phyloP scores from a whole-genome alignment of 495 filamentous ascomycete species.

The Lindgomyces ingoldianus region DNA sequence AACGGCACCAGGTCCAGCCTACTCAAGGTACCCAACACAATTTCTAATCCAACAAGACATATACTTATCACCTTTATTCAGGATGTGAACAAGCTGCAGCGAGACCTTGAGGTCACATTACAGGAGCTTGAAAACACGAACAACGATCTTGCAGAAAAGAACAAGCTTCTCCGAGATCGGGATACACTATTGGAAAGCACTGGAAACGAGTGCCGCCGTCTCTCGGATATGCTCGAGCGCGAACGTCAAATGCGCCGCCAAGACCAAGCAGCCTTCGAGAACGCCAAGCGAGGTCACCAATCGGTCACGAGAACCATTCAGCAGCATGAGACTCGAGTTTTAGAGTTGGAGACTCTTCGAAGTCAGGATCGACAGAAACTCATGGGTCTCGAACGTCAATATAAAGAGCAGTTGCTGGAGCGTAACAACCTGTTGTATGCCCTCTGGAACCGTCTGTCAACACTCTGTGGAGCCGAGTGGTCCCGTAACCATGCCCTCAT shows the following conservation, averaged over 20 bases:
- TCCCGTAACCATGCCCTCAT: slow-evolving; percentile 84
- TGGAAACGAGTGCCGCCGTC: slow-evolving; percentile 78
- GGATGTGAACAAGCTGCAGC: slow-evolving; percentile 84
- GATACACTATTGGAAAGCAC: slow-evolving; percentile 87
- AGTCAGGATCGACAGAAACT: slow-evolving; percentile 74
- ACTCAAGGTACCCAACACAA: slow-evolving; percentile 59
- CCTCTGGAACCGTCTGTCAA: slow-evolving; percentile 83
- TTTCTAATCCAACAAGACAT: slow-evolving; percentile 23
- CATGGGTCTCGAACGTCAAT: slow-evolving; percentile 69
- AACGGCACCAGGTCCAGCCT: slow-evolving; percentile 85
- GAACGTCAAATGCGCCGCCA: slow-evolving; percentile 81
- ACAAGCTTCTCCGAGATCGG: slow-evolving; percentile 84
- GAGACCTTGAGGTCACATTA: slow-evolving; percentile 78
- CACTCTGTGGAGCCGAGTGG: slow-evolving; percentile 90
- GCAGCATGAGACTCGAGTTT: slow-evolving; percentile 77
- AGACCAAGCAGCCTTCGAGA: slow-evolving; percentile 83
- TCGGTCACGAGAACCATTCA: slow-evolving; percentile 78
- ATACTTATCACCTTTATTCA: slow-evolving; percentile 46
- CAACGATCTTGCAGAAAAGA: slow-evolving; percentile 77
- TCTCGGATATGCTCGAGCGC: slow-evolving; percentile 86
- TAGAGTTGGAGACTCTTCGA: slow-evolving; percentile 77
- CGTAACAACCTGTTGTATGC: slow-evolving; percentile 82
- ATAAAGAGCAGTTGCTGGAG: slow-evolving; percentile 83
- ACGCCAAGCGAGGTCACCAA: slow-evolving; percentile 80
- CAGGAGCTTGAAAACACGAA: slow-evolving; percentile 78